phyloP scores from a whole-genome alignment of 441 rosid species.

The Pelargonium myrrhifolium region DNA sequence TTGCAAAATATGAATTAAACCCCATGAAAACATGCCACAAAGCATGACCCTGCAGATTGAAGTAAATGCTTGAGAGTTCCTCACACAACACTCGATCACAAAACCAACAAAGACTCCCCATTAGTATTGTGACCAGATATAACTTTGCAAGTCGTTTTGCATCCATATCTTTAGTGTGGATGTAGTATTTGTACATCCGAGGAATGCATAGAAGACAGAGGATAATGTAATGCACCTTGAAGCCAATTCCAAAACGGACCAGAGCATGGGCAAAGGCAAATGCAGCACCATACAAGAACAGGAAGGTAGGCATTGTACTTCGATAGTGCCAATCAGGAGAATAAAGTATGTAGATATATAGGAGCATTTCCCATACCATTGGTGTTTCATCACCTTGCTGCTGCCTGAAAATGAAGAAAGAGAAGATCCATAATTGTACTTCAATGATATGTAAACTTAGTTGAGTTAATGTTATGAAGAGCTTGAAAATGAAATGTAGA shows the following conservation, averaged over 20 bases:
- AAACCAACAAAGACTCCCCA: constrained; percentile 66
- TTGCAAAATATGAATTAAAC: constrained; percentile 71
- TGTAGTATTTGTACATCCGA: constrained; percentile 90
- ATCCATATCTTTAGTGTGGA: constrained; percentile 49
- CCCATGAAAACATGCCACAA: constrained; percentile 78
- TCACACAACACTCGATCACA: constrained; percentile 56
- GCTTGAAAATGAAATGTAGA: neutral
- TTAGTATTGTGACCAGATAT: constrained; percentile 50
- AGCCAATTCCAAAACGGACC: constrained; percentile 61
- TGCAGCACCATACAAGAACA: constrained; percentile 71
- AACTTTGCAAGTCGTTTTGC: constrained; percentile 68
- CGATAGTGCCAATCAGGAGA: constrained; percentile 97
- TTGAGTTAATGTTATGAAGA: neutral
- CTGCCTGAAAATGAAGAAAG: constrained; percentile 46
- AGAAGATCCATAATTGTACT: neutral
- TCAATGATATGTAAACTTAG: neutral
- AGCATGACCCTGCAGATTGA: constrained; percentile 93
- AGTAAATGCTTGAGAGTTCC: constrained; percentile 42
- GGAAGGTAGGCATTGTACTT: constrained; percentile 85
- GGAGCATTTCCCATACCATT: constrained; percentile 94
- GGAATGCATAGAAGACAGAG: constrained; percentile 87
- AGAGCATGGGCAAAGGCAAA: constrained; percentile 62
- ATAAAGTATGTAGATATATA: constrained; percentile 80
- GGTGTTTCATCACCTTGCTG: constrained; percentile 93
- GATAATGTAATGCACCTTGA: constrained; percentile 70